phyloP scores from a whole-genome alignment of 73 alveolate genomes.

The Paramecium biaurelia region DNA sequence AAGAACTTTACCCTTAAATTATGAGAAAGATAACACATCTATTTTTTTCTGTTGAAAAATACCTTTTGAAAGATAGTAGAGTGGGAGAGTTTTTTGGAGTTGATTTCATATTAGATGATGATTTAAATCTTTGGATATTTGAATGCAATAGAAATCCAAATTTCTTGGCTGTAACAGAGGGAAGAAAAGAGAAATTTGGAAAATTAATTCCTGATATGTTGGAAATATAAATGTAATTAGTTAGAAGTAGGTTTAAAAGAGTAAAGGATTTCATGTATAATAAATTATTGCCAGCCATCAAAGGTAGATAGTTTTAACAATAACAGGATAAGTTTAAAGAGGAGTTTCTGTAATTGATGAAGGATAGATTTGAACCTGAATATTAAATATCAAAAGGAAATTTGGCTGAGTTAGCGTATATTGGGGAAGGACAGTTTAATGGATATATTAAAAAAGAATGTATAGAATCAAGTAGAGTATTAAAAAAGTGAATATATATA shows the following conservation, averaged over 20 bases:
- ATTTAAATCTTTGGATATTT: constrained; percentile 23
- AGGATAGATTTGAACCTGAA: constrained; percentile 49
- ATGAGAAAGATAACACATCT: constrained; percentile 44
- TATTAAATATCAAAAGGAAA: not conserved
- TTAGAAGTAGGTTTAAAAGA: constrained; percentile 43
- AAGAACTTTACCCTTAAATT: constrained; percentile 5
- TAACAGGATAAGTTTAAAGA: not conserved
- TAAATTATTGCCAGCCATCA: not conserved
- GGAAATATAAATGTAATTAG: constrained; percentile 25
- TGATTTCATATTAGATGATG: constrained; percentile 35
- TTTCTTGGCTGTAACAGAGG: constrained; percentile 47
- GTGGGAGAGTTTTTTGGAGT: constrained; percentile 54
- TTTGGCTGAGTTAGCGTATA: constrained; percentile 12
- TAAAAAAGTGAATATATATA: not conserved
- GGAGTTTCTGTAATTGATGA: constrained; percentile 17
- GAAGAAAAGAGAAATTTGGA: constrained; percentile 47
- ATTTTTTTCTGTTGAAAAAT: constrained; percentile 19
- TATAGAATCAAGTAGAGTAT: constrained; percentile 3
- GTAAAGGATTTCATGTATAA: not conserved
- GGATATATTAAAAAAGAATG: constrained; percentile 15
- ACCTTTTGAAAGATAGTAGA: constrained; percentile 27
- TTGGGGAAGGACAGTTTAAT: not conserved
- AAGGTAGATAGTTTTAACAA: not conserved
- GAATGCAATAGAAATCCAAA: constrained; percentile 49
- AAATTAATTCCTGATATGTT: constrained; percentile 37